Percentiles rank a stretch among this genome's conserved stretches.
These are phyloP conservation scores for Metroxylon sagu DNA, from an alignment of 176 grass and related monocot species.

Conservation along the genomic window DNA sequence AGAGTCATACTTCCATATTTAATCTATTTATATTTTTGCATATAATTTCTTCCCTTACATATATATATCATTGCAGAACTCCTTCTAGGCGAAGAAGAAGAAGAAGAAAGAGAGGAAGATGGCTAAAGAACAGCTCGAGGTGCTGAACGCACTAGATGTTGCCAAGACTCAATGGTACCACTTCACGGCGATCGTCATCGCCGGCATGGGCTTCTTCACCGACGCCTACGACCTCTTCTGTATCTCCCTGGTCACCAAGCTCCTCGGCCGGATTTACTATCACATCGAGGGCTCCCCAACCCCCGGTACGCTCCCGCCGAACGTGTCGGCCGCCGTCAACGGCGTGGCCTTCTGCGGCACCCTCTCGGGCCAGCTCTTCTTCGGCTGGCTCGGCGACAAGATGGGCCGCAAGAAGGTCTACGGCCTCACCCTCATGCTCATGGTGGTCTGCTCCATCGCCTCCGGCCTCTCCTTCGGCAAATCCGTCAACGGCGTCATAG, in stretches of 20 bases:
- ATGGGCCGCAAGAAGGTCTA: slow-evolving; percentile 67
- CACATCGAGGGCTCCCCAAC: slow-evolving; percentile 12
- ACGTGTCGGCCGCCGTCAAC: slow-evolving; percentile 46
- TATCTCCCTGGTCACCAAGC: slow-evolving; percentile 31
- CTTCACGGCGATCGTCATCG: slow-evolving; percentile 31
- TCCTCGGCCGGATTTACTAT: slow-evolving; percentile 31
- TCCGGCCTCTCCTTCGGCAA: slow-evolving; percentile 48
- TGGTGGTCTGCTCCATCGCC: slow-evolving; percentile 54
- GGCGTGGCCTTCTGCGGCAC: slow-evolving; percentile 72
- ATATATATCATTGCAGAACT: no score
- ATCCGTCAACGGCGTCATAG: slow-evolving; percentile 30
- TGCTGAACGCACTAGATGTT: no score
- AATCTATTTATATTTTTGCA: no score
- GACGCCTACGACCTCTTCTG: slow-evolving; percentile 44
- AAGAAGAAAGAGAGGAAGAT: no score
- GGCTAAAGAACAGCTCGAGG: no score
- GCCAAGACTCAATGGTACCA: slow-evolving; percentile 26
- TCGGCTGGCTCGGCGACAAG: slow-evolving; percentile 80
- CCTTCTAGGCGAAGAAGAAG: no score
- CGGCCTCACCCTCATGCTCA: slow-evolving; percentile 63
- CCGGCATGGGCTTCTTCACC: slow-evolving; percentile 40
- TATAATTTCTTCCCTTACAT: no score
- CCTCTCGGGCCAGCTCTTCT: slow-evolving; percentile 63
- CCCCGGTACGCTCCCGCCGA: slow-evolving; percentile 30
- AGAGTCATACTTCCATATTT: no score